A percentile compares a stretch with the other conserved stretches of the same genome.
Conservation (phyloP, 2,329 filamentous ascomycete species). For the Penicillium sp. region DNA sequence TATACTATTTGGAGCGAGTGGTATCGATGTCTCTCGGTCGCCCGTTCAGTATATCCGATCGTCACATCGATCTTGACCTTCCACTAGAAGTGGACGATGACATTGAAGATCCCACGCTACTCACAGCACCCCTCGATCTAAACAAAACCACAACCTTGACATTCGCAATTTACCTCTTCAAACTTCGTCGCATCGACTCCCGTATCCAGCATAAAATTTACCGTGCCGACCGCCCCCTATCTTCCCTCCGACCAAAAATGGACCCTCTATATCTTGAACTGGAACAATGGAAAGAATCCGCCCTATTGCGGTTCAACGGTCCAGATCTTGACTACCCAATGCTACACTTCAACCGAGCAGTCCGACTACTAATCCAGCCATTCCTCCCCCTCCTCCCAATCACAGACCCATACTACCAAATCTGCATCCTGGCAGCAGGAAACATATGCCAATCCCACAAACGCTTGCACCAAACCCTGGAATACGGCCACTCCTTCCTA, state of each 20-base stretch:
- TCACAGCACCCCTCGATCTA: conserved; percentile 30
- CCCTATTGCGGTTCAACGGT: conserved; percentile 34
- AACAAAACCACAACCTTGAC: conserved; percentile 39
- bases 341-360: conserved; percentile 51
- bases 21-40: conserved; percentile 53
- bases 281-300: conserved; percentile 48
- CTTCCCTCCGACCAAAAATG: conserved; percentile 49
- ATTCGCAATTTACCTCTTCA: conserved; percentile 46
- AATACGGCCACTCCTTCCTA: conserved; percentile 41
- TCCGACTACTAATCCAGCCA: conserved; percentile 52
- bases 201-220: conserved; percentile 54
- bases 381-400: conserved; percentile 49
- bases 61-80: conserved; percentile 52
- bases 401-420: conserved; percentile 48
- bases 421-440: conserved; percentile 39
- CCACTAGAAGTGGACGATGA: conserved; percentile 47
- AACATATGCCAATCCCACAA: conserved; percentile 41
- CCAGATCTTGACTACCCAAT: conserved; percentile 49
- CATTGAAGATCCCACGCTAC: conserved; percentile 37
- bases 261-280: conserved; percentile 47
- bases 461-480: conserved; percentile 37
- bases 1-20: conserved; percentile 51
- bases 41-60: conserved; percentile 51
- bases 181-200: conserved; percentile 49
- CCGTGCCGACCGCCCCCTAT: conserved; percentile 48